Evolutionary conservation across 2,329 filamentous ascomycete genomes (phyloP), one percentile per base, ranked within the genome.

Genomic region (Dryadomyces sulphureus): DNA sequence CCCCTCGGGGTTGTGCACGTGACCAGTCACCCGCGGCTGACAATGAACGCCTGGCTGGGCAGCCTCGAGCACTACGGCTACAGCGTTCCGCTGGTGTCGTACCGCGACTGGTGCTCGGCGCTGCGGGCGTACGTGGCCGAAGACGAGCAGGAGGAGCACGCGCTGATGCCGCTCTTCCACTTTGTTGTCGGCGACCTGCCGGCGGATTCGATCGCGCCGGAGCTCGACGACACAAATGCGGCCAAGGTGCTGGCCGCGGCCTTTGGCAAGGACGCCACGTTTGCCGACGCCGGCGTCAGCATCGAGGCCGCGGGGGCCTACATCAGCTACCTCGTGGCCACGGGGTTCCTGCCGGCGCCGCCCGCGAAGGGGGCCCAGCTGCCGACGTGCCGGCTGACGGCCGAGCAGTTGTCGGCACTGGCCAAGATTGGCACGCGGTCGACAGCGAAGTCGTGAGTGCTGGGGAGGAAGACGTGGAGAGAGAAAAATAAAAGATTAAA

Each of bases 41-140:
- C 77, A 2, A 81, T 89, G 69, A 86, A 82, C 63, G 72, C 86
- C 58, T 94, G 79, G 63, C 70, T 92, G n/a, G 72, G 73, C 19
- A 68, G 74, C 0, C 68, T 94, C 7, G 72, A 81, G 57, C 70
- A 67, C 19, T 93, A 85, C 58, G 86, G 86, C 22, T 94, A 87
- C 62, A 58, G 69, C 22, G 74, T 79, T 1, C 77, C 81, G 0
- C 70, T 79, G 50, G 71, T 84, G 2, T 65, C 72, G 32, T 93
- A 92, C 57, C 61, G 72, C 3, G 66, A 72, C 7, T 93, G 86
- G 86, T 75, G 65, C 68, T 25, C 72, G 73, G 53, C 70, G 93
- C 49, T 75, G 84, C 34, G 34, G 62, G 62, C 69, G 45, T 87
- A 84, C 56, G 80, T 88, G 48, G 60, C 74, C 48, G 79, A 84